phyloP scores from a whole-genome alignment of 257 asterid species.

The Solanum chaucha region DNA sequence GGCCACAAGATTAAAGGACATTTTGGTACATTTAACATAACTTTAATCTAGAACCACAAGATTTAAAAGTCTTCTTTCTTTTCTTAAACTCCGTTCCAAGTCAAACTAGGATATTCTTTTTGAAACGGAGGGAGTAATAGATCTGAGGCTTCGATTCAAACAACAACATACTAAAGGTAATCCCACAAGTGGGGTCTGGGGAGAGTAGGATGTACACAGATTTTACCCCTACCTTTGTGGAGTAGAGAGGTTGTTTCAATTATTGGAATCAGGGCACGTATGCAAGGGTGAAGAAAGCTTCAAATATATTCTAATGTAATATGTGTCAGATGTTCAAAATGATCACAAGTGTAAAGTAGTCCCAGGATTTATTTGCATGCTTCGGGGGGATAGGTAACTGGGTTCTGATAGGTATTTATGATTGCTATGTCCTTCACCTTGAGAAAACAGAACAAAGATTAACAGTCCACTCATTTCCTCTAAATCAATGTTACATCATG shows the following conservation, averaged over 20 bases:
- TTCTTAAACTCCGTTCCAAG: no score
- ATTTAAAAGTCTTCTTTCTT: no score
- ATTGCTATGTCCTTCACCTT: not conserved
- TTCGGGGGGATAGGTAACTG: not conserved
- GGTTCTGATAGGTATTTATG: not conserved
- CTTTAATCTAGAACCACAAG: no score
- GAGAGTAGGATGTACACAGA: not conserved
- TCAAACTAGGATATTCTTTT: no score
- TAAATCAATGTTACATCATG: not conserved
- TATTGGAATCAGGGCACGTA: not conserved
- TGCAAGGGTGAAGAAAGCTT: not conserved
- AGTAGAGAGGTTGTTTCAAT: not conserved
- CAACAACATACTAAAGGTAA: not conserved
- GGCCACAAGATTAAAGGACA: no score
- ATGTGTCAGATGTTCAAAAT: not conserved
- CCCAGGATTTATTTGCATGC: not conserved
- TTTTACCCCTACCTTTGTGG: not conserved
- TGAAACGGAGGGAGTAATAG: not conserved
- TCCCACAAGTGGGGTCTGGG: not conserved
- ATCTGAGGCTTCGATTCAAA: not conserved
- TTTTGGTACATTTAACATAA: no score
- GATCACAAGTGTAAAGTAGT: not conserved
- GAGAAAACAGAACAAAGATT: not conserved
- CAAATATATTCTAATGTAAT: not conserved
- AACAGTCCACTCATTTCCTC: not conserved